Percentiles rank a stretch among this genome's conserved stretches.
phyloP scores from a whole-genome alignment of 495 filamentous ascomycete genomes.

The Extremus antarcticus region DNA sequence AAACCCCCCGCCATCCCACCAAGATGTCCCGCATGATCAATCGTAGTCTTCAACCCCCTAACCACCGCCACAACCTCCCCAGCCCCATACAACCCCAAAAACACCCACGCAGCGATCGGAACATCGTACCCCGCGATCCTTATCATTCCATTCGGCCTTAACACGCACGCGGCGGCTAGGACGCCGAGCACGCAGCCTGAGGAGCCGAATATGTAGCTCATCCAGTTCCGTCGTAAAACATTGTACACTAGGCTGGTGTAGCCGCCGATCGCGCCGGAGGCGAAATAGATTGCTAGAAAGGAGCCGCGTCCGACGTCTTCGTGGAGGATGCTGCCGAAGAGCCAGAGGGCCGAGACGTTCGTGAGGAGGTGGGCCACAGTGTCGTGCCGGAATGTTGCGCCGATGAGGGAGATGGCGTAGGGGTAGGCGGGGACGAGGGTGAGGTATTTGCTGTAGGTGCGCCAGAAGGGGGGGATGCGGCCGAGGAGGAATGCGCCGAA shows the following conservation, averaged over 20 bases:
- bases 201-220: constrained; percentile 53
- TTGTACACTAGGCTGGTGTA: constrained; percentile 49
- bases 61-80: constrained; percentile 39
- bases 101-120: constrained; percentile 39
- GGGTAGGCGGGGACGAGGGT: constrained; percentile 61
- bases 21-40: constrained; percentile 67
- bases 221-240: constrained; percentile 43
- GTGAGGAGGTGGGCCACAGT: constrained; percentile 46
- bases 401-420: constrained; percentile 50
- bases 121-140: constrained; percentile 39
- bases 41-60: constrained; percentile 20
- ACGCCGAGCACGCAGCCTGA: constrained; percentile 63
- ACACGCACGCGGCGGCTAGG: constrained; percentile 54
- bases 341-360: constrained; percentile 60
- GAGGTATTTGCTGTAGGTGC: constrained; percentile 68
- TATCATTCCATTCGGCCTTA: constrained; percentile 46
- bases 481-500: constrained; percentile 50
- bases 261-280: constrained; percentile 54
- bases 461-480: constrained; percentile 60
- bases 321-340: constrained; percentile 51
- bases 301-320: constrained; percentile 78
- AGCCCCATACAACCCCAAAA: constrained; percentile 37
- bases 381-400: constrained; percentile 73
- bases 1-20: constrained; percentile 41
- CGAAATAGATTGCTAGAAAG: constrained; percentile 70